A percentile compares a stretch with the other conserved stretches of the same genome.
Evolutionary conservation across 345 rosid genomes (phyloP).

Genomic region (Pseudoturritis turrita): DNA sequence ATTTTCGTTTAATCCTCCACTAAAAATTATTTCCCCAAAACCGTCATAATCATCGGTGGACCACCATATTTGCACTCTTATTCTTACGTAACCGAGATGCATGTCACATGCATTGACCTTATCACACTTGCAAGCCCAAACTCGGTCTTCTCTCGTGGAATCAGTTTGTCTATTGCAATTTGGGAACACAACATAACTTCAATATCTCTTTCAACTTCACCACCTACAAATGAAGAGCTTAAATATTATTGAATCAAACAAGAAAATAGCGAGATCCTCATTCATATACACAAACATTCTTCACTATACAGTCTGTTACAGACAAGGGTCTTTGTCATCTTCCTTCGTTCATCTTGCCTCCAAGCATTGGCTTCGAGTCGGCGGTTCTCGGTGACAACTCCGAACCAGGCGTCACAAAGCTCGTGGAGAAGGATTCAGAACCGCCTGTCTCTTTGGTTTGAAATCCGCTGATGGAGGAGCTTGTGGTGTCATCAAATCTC

Average conservation of each 20-base stretch:
- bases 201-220: too few species aligned
- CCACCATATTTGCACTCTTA: too few species aligned
- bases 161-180: too few species aligned
- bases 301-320: neutral
- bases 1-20: too few species aligned
- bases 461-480: constrained; percentile 27
- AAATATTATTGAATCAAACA: neutral
- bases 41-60: too few species aligned
- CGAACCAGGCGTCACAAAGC: neutral
- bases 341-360: constrained; percentile 15
- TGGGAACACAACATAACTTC: too few species aligned
- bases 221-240: too few species aligned
- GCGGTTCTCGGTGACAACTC: neutral
- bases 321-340: neutral
- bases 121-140: too few species aligned
- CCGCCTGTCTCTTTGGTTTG: neutral
- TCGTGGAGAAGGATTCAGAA: constrained; percentile 6
- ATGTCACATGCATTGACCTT: too few species aligned
- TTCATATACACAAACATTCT: neutral
- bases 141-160: too few species aligned
- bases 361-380: constrained; percentile 19
- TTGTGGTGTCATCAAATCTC: constrained; percentile 40
- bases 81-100: too few species aligned
- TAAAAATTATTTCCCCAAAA: too few species aligned
- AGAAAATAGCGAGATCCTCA: neutral